phyloP scores from a whole-genome alignment of 331 rosid genomes.

The Spiraea crenata region DNA sequence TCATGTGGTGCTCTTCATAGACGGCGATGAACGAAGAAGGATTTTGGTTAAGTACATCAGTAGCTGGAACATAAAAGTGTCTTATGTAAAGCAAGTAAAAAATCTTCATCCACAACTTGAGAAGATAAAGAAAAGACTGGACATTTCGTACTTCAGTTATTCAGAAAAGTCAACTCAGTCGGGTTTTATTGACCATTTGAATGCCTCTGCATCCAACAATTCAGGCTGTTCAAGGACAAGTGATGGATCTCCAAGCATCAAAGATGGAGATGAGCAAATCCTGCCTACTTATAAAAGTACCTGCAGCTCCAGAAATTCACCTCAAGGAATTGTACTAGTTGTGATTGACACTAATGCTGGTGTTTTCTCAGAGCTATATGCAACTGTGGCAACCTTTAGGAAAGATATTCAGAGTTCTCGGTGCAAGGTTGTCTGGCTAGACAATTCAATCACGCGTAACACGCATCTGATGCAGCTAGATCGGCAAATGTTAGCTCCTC shows the following conservation, averaged over 20 bases:
- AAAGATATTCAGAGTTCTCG: conserved; percentile 15
- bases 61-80: conserved; percentile 22
- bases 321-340: conserved; percentile 7
- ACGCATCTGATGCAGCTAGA: background rate
- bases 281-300: conserved; percentile 3
- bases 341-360: conserved; percentile 26
- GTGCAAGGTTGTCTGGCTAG: conserved; percentile 33
- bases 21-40: conserved; percentile 17
- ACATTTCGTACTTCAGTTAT: conserved; percentile 18
- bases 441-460: background rate
- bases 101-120: conserved; percentile 15
- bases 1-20: conserved; percentile 23
- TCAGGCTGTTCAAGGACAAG: background rate
- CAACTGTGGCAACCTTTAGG: conserved; percentile 20
- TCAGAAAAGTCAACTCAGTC: conserved; percentile 7
- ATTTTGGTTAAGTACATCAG: conserved; percentile 21
- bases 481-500: background rate
- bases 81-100: conserved; percentile 7
- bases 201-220: background rate
- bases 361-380: conserved; percentile 7
- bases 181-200: background rate
- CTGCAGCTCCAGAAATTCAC: conserved; percentile 9
- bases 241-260: conserved; percentile 1
- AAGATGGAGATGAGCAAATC: conserved; percentile 15
- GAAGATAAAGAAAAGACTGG: conserved; percentile 18